Base-by-base conservation (phyloP, 164 flowering plant genomes). In the Aristolochia californica region DNA sequence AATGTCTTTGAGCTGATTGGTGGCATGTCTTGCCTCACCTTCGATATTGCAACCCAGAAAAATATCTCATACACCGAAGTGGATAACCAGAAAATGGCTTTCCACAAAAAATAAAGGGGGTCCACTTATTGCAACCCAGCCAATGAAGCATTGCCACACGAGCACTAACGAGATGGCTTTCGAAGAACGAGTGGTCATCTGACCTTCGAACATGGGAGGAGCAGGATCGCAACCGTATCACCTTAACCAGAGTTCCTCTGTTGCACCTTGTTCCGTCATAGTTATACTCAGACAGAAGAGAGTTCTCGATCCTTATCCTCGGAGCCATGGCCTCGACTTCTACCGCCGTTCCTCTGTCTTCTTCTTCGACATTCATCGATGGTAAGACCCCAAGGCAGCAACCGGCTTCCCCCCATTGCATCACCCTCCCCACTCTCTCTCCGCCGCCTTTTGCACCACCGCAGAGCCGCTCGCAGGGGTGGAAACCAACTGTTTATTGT, bases 351-450 rank as follows among this genome's bases (percentile, higher is more conserved):
- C 59, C 87, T 0, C 30, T 81, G 45, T 68, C 88, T 13, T 74
- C 86, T 53, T 72, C 90, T 0, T 68, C 91, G 20, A 55, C 85
- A 45, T 60, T 83, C 48, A 50, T 73, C 3, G 87, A 90, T 28
- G 70, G 68, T 72, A 85, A 78, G 75, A 58, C 80, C 48, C 71
- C 77, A 56, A 83, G 77, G 4, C 86, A 77, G 51, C 57, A 59
- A 5, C 67, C 72, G 1, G 67, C 80, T 1, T 67, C 88, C 0
- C 67, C 84, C 0, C 84, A 73, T 58, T 80, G 84, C 58, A 75
- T 81, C 27, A 60, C 69, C 21, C 78, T 87, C 50, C 87, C 87
- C 4, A 57, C 82, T 5, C 73, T 84, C 63, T 78, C 86, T 23
- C 78, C 78, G 1, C 71, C 73, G 5, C 78, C 78, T 1, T 43